These are phyloP conservation scores for Solanum pimpinellifolium DNA, from an alignment of 257 asterid species.

Conservation along the genomic window DNA sequence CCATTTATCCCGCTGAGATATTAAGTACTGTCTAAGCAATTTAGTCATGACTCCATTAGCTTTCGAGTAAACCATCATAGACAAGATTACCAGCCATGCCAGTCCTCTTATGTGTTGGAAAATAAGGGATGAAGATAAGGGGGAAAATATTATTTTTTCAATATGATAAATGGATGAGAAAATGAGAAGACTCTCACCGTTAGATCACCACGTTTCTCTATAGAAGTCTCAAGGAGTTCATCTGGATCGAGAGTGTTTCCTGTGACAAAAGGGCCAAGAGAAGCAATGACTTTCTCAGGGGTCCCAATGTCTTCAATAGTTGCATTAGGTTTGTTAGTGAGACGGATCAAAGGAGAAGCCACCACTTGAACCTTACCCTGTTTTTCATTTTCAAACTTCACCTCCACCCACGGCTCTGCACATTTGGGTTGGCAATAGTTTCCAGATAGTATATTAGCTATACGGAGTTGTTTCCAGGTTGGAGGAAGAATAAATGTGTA, in stretches of 20 bases:
- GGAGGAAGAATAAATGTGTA: conserved; percentile 91
- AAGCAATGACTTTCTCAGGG: conserved; percentile 84
- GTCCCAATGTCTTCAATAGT: conserved; percentile 88
- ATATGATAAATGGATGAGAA: background rate
- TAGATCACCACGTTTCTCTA: conserved; percentile 79
- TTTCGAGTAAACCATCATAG: background rate
- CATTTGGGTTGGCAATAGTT: conserved; percentile 98
- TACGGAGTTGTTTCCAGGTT: conserved; percentile 77
- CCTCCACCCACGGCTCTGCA: conserved; percentile 99
- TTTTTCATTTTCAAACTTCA: conserved; percentile 73
- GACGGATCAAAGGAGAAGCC: conserved; percentile 83
- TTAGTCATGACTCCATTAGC: background rate
- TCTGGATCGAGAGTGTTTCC: conserved; percentile 84
- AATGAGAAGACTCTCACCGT: conserved; percentile 29
- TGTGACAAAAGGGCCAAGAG: conserved; percentile 96
- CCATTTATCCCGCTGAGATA: background rate
- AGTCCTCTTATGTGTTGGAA: background rate
- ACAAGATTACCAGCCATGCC: background rate
- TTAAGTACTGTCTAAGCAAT: background rate
- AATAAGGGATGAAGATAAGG: background rate
- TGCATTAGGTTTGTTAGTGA: conserved; percentile 87
- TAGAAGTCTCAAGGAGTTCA: conserved; percentile 62
- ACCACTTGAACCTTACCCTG: conserved; percentile 91
- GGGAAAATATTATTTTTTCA: background rate
- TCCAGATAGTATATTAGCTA: conserved; percentile 94